Conservation (phyloP, 805 yeast species). For the Teunomyces aglyptinius region DNA sequence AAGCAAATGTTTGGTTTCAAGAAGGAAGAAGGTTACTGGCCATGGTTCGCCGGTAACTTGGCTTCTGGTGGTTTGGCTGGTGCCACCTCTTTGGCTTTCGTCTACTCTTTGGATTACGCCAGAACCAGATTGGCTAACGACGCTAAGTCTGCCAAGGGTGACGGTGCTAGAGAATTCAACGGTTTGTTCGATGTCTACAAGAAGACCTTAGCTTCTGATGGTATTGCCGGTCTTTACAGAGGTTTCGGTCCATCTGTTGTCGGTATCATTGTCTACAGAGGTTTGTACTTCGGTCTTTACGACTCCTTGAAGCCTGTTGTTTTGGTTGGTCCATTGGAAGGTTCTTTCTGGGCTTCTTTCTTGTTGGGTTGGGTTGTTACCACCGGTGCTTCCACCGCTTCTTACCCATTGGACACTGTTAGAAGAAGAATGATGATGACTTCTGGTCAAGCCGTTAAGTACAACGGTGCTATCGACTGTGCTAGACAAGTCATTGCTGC, state of each 20-base stretch:
- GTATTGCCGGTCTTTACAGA: conserved; percentile 98
- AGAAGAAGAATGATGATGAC: conserved; percentile 99
- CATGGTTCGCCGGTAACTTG: conserved; percentile 96
- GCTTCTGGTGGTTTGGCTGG: conserved; percentile 99
- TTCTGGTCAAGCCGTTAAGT: conserved; percentile 97
- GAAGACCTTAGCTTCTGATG: conserved; percentile 93
- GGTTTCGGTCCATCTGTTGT: conserved; percentile 98
- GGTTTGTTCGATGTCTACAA: conserved; percentile 95
- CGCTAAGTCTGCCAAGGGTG: conserved; percentile 85
- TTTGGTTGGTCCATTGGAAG: conserved; percentile 91
- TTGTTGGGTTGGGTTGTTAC: conserved; percentile 96
- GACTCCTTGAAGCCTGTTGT: conserved; percentile 96
- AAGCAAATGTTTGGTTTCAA: conserved; percentile 95
- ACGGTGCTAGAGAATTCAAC: conserved; percentile 93
- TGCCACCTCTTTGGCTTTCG: conserved; percentile 90
- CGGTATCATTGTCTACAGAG: conserved; percentile 98
- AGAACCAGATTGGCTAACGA: conserved; percentile 99
- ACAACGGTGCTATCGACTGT: conserved; percentile 93
- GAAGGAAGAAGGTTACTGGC: conserved; percentile 90
- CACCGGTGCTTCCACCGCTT: conserved; percentile 97
- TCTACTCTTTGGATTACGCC: conserved; percentile 96
- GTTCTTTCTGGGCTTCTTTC: conserved; percentile 94
- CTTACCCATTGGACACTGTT: conserved; percentile 98
- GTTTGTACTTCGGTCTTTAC: conserved; percentile 97
- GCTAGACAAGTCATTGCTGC: conserved; percentile 89